Percentiles rank a stretch among this genome's conserved stretches.
Conservation (phyloP, 2,329 filamentous ascomycete genomes). For the Orbilia brochopaga region DNA sequence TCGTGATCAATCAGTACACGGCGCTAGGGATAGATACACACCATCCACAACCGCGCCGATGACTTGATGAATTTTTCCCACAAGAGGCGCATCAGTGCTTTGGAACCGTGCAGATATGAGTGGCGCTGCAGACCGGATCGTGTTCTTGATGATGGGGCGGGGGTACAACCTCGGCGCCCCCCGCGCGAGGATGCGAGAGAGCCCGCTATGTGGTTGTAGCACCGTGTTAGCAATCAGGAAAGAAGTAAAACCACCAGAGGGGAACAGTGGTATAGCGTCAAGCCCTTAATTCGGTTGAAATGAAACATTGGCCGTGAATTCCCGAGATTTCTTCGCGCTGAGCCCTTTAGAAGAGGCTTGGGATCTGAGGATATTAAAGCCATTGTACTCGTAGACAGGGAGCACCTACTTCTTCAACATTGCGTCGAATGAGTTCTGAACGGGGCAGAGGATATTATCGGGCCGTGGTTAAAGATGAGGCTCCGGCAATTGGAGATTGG, state of each 20-base stretch:
- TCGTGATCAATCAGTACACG: neutral
- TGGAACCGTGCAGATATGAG: constrained; percentile 69
- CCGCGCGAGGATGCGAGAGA: constrained; percentile 63
- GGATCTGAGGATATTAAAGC: constrained; percentile 1
- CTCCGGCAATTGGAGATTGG: constrained; percentile 55
- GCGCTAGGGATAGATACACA: constrained; percentile 64
- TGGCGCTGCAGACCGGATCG: constrained; percentile 64
- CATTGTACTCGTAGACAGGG: constrained; percentile 53
- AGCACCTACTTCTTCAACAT: constrained; percentile 69
- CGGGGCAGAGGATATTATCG: constrained; percentile 58
- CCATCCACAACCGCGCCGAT: constrained; percentile 99
- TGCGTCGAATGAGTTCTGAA: constrained; percentile 57
- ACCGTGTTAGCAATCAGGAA: constrained; percentile 19
- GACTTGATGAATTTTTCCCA: constrained; percentile 77
- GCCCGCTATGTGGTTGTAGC: constrained; percentile 62
- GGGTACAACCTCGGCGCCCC: constrained; percentile 58
- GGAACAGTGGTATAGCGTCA: neutral
- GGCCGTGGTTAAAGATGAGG: constrained; percentile 55
- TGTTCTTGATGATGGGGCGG: constrained; percentile 65
- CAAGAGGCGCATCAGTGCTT: constrained; percentile 64
- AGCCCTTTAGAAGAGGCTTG: neutral
- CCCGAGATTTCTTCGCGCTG: neutral
- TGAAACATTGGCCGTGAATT: neutral
- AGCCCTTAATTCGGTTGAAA: neutral
- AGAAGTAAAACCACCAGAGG: neutral